Base-by-base conservation (phyloP, 163 green algal species). In the Scenedesmus sp. region DNA sequence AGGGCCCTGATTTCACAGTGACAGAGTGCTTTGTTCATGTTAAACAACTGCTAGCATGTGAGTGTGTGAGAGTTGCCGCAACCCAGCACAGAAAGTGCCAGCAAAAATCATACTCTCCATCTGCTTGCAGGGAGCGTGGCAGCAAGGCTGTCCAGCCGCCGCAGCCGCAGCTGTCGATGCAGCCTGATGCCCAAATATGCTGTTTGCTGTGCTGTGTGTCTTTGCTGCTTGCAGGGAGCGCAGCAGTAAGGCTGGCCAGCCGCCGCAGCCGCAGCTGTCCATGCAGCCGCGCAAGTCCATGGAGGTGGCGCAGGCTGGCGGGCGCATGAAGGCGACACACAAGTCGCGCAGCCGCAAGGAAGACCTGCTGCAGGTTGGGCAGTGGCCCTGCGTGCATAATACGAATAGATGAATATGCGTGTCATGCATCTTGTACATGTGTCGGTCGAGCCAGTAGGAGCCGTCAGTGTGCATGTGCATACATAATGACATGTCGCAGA, bases 361-460 rank as follows among this genome's bases (percentile, higher is more conserved):
- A 13, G 70, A 79, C 77, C 34, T 60, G 77, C 46, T 84, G 77
- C 34, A 84, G 77, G 77, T 84, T 26, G 15, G 77, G 46, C 77
- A 84, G 77, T 84, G 77, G 5, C 6, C 26, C 12, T 23, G 70
- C n/a, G 26, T 60, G 34, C 34, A 23, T 34, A 60, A 46, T 46
- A 46, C 34, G 34, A 46, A 46, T 46, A 46, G 34, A 46, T 46
- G 34, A 46, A 46, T 46, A 46, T 46, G 34, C 34, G 34, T 46
- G 34, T 46, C 34, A 46, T 46, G 34, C 34, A 46, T 46, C 34
- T 46, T 60, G 77, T 57, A 2, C 74, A n/a, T 7, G 12, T 26
- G 20, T 4, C 0, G 73, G 13, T n/a, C 10, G 0, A 1, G 34
- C 34, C 34, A 46, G 34, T 46, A 46, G 34, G 34, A 46, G 34